Base-by-base conservation (phyloP, 495 filamentous ascomycete genomes). In the Trypethelium eluteriae region DNA sequence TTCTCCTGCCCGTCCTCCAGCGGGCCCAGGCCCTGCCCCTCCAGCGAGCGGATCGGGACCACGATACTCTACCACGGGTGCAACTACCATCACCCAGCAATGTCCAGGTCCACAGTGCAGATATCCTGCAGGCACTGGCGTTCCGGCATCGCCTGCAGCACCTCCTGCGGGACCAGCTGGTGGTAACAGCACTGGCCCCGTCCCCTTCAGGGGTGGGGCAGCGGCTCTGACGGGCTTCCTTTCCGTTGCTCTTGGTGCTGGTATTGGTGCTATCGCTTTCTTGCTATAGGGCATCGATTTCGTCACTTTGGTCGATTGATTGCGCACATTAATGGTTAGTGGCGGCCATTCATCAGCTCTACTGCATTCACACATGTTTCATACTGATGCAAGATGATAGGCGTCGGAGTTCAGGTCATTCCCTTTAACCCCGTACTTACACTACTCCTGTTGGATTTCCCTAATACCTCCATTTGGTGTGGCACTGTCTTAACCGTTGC, bases 11-110 rank as follows among this genome's bases (percentile, higher is more conserved):
- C 47, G 25, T 38, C 39, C 53, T 47, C 35, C 64, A 39, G 6
- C 44, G 6, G 64, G 11, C 38, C 53, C 46, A 12, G 64, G 18
- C 14, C 34, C 38, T 18, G 39, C 3, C 7, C 49, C 53, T 25
- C 14, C 64, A 39, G 2, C 44, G 6, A 35, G 53, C n/a, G 65
- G 38, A 36, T 25, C 65, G 14, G 34, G 53, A 12, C 65, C 65
- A n/a, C 65, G 56, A 25, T 67, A 67, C 56, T 56, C 65, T n/a
- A 67, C 65, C 2, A n/a, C 65, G 14, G 41, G 36, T 46, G 25
- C 35, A 41, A 38, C 47, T 34, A 25, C 46, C 18, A 49, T 39
- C 34, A 59, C 49, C 18, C 49, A 53, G 49, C 9, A 50, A 46
- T 65, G 63, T 38, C 46, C 63, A 50, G 63, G 63, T 2, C 63